Evolutionary conservation across 805 yeast genomes (phyloP).

Genomic region (Kazachstania kunashirensis): DNA sequence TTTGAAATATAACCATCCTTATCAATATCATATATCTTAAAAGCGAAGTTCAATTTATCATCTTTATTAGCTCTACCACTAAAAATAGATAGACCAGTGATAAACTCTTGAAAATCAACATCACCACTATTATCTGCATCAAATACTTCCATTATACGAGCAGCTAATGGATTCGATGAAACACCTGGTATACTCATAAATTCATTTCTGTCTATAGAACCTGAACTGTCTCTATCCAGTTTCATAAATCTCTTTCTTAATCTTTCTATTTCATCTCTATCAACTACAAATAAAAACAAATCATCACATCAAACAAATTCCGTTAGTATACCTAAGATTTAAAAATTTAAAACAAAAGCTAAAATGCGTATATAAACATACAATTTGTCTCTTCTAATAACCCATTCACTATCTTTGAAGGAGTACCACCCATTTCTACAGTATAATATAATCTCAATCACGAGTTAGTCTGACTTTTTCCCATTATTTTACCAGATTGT

Average conservation of each 20-base stretch:
- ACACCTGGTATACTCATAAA: conserved; percentile 91
- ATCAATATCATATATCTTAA: conserved; percentile 90
- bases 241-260: conserved; percentile 90
- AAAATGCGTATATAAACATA: conserved; percentile 28
- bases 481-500: too few species aligned
- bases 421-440: conserved; percentile 57
- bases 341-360: too few species aligned
- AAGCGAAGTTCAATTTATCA: conserved; percentile 81
- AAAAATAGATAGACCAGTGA: conserved; percentile 76
- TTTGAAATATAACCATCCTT: conserved; percentile 90
- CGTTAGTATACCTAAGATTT: too few species aligned
- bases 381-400: conserved; percentile 75
- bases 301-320: too few species aligned
- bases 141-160: conserved; percentile 84
- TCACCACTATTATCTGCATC: conserved; percentile 90
- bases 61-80: conserved; percentile 72
- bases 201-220: conserved; percentile 84
- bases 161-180: conserved; percentile 78
- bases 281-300: conserved; percentile 51
- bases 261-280: conserved; percentile 83
- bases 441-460: too few species aligned
- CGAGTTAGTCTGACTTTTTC: too few species aligned
- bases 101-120: conserved; percentile 92
- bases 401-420: conserved; percentile 54
- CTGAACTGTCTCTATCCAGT: conserved; percentile 84